Evolutionary conservation across 345 rosid species (phyloP).

Genomic region (Pelargonium nanum): DNA sequence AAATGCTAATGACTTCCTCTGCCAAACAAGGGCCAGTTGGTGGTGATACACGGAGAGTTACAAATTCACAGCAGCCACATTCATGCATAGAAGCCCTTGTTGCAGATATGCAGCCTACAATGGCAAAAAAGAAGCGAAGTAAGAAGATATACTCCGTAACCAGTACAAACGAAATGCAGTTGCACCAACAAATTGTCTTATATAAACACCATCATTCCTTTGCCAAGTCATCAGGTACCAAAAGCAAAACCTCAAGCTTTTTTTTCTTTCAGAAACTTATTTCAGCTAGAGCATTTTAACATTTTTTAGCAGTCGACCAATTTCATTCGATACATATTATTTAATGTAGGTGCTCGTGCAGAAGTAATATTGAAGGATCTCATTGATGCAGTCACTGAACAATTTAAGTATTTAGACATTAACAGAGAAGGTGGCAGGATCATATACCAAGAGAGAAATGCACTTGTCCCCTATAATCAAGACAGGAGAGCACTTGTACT

Average conservation of each 20-base stretch:
- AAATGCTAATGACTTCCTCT: slow-evolving; percentile 12
- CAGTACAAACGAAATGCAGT: slow-evolving; percentile 17
- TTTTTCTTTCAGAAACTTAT: too few species aligned
- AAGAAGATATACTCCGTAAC: slow-evolving; percentile 25
- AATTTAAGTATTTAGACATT: slow-evolving; percentile 40
- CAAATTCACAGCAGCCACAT: slow-evolving; percentile 11
- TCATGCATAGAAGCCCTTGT: slow-evolving; percentile 25
- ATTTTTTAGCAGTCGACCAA: too few species aligned
- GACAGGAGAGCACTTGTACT: slow-evolving; percentile 44
- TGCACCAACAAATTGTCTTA: slow-evolving; percentile 24
- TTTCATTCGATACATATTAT: slow-evolving; percentile 8
- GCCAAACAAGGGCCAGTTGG: slow-evolving; percentile 14
- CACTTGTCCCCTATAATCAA: slow-evolving; percentile 43
- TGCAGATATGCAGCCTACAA: slow-evolving; percentile 20
- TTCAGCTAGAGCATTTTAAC: too few species aligned
- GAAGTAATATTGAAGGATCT: slow-evolving; percentile 27
- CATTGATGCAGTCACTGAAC: slow-evolving; percentile 33
- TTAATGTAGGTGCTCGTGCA: slow-evolving; percentile 32
- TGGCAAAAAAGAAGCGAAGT: slow-evolving; percentile 42
- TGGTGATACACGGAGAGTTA: slow-evolving; percentile 3
- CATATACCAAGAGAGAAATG: slow-evolving; percentile 24
- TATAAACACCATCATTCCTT: slow-evolving; percentile 18
- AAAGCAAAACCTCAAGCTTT: not conserved
- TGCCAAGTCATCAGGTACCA: slow-evolving; percentile 34
- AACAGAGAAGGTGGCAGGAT: slow-evolving; percentile 20